Base-by-base conservation (phyloP, 345 rosid species). In the Eucalyptus dawsonii region DNA sequence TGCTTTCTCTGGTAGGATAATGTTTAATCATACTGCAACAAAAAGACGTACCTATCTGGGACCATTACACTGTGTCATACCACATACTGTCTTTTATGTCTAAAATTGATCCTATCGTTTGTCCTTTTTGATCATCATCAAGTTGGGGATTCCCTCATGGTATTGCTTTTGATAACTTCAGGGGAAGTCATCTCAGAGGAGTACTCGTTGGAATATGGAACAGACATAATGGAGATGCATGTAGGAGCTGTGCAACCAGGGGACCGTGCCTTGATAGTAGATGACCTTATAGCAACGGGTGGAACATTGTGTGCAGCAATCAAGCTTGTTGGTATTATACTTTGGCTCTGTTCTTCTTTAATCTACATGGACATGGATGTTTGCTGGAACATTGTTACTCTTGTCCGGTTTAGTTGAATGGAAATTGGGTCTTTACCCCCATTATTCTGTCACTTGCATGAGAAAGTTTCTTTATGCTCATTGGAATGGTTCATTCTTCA, bases 251-350 rank as follows among this genome's bases (percentile, higher is more conserved):
- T 98, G 56, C 93, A 97, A 93, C 94, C 93, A 13, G 99, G 99
- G 87, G 99, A 98, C 85, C 96, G 94, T 83, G 99, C 97, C 83
- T 91, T 98, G 91, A 93, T 98, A 25, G 92, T 97, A 10, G 99
- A 98, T 88, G 99, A 98, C 90, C 99, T 98, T 80, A 93, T 98
- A 92, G 99, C 99, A 62, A 98, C 99, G 5, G 99, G 99, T 81
- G 99, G 99, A 27, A 98, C 99, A 83, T 93, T 98, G 86, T 86
- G 91, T 90, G 99, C 99, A 89, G 99, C 99, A 60, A 92, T 95
- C 95, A 97, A 91, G 85, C 99, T 98, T 86, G 97, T 98, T 37
- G 99, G 99, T 98, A 95, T 19, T 87, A 53, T 29, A 87, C 60
- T 72, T 31, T 42, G 47, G 50, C 88, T 89, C 87, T 34, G 67